Percentiles rank a stretch among this genome's conserved stretches.
Conservation (phyloP, 257 asterid species). For the Henckelia pumila region DNA sequence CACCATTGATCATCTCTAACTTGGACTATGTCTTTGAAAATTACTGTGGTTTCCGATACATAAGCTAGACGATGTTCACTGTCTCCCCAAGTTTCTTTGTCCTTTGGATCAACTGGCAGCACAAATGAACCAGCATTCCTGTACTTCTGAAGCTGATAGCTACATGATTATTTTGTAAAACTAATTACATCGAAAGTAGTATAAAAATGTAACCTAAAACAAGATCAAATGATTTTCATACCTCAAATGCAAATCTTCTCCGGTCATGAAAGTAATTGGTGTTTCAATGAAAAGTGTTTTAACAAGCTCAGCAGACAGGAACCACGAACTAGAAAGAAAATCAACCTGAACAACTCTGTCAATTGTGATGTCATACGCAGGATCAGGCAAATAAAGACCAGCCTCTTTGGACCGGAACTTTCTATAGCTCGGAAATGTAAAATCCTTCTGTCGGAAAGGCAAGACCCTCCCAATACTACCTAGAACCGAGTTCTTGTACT, state of each 20-base stretch:
- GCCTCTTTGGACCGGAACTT: conserved; percentile 90
- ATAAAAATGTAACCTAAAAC: background rate
- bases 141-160: conserved; percentile 96
- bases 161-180: conserved; percentile 27
- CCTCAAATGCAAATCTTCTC: conserved; percentile 96
- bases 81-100: conserved; percentile 97
- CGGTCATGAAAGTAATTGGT: conserved; percentile 86
- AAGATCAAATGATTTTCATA: conserved; percentile 19
- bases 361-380: conserved; percentile 79
- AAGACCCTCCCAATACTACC: conserved; percentile 94
- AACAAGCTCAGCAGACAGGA: conserved; percentile 79
- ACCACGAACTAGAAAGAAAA: conserved; percentile 93
- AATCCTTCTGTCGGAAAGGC: conserved; percentile 83
- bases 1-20: conserved; percentile 96
- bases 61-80: conserved; percentile 91
- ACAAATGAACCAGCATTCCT: conserved; percentile 87
- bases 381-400: conserved; percentile 92
- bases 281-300: conserved; percentile 83
- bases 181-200: conserved; percentile 1
- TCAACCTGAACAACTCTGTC: conserved; percentile 85
- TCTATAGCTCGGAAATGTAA: conserved; percentile 79
- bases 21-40: conserved; percentile 83
- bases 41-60: conserved; percentile 89
- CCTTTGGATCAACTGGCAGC: conserved; percentile 72
- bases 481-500: conserved; percentile 75